Conservation (phyloP, 1,284 basidiomycete genomes). For the Cryptococcus deneoformans region DNA sequence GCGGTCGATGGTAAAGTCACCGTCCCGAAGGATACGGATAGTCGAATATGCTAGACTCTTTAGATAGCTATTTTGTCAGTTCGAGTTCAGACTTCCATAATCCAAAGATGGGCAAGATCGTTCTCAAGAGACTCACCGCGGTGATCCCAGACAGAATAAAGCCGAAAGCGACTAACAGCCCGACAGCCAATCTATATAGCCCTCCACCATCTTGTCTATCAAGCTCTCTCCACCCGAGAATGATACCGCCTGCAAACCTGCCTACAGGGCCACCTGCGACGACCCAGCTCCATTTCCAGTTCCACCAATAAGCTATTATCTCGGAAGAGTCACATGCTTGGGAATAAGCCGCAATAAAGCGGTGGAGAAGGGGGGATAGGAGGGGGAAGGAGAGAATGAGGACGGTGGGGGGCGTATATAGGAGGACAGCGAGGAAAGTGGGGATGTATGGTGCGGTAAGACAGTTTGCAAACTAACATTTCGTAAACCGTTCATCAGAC, state of each 20-base stretch:
- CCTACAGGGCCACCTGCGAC: conserved; percentile 38
- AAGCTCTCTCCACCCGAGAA: conserved; percentile 35
- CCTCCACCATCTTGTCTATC: conserved; percentile 21
- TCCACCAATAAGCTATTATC: conserved; percentile 32
- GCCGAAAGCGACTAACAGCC: conserved; percentile 22
- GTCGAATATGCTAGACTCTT: conserved; percentile 31
- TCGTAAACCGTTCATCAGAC: background rate
- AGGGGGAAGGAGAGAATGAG: conserved; percentile 26
- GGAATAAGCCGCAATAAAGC: conserved; percentile 19
- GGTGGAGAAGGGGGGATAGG: conserved; percentile 7
- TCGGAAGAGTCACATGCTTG: conserved; percentile 8
- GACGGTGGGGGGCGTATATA: conserved; percentile 24
- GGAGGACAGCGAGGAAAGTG: conserved; percentile 29
- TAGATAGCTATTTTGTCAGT: background rate
- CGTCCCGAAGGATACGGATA: conserved; percentile 14
- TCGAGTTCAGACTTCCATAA: background rate
- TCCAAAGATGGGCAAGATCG: background rate
- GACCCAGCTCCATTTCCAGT: conserved; percentile 34
- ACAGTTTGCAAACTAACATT: conserved; percentile 42
- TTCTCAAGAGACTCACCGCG: conserved; percentile 17
- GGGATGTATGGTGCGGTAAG: conserved; percentile 39
- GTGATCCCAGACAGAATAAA: conserved; percentile 26
- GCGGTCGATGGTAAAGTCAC: conserved; percentile 35
- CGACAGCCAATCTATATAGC: conserved; percentile 16
- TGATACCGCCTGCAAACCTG: conserved; percentile 24